A percentile compares a stretch with the other conserved stretches of the same genome.
Conservation (phyloP, 164 flowering plant species). For the Annona cherimola region DNA sequence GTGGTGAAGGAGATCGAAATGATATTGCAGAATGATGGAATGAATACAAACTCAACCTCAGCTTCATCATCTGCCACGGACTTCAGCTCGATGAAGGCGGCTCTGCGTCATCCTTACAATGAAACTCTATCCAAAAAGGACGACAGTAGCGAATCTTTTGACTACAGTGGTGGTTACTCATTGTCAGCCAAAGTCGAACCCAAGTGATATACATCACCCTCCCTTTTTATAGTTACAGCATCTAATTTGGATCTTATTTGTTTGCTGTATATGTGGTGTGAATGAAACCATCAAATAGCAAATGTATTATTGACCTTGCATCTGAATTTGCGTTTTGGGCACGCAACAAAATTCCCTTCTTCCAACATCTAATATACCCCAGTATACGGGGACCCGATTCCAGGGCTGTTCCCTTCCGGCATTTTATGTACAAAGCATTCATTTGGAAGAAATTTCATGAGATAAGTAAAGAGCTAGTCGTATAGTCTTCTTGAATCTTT, state of each 20-base stretch:
- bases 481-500: no score
- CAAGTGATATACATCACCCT: slow-evolving; percentile 9
- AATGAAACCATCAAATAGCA: no score
- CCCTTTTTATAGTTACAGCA: background rate
- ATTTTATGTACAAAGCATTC: no score
- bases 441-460: no score
- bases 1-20: slow-evolving; percentile 61
- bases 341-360: no score
- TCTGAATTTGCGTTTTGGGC: no score
- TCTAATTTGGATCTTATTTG: background rate
- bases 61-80: slow-evolving; percentile 38
- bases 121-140: slow-evolving; percentile 1
- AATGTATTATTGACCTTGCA: no score
- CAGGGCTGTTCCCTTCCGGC: no score
- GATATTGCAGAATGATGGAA: slow-evolving; percentile 39
- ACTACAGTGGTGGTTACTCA: slow-evolving; percentile 29
- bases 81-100: slow-evolving; percentile 22
- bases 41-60: slow-evolving; percentile 37
- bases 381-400: no score
- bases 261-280: slow-evolving; percentile 2
- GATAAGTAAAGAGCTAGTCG: no score
- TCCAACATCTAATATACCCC: no score
- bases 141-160: slow-evolving; percentile 22
- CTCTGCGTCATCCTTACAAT: slow-evolving; percentile 31
- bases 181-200: slow-evolving; percentile 32